phyloP scores from a whole-genome alignment of 176 grass and related monocot species.

The Chloris gayana region DNA sequence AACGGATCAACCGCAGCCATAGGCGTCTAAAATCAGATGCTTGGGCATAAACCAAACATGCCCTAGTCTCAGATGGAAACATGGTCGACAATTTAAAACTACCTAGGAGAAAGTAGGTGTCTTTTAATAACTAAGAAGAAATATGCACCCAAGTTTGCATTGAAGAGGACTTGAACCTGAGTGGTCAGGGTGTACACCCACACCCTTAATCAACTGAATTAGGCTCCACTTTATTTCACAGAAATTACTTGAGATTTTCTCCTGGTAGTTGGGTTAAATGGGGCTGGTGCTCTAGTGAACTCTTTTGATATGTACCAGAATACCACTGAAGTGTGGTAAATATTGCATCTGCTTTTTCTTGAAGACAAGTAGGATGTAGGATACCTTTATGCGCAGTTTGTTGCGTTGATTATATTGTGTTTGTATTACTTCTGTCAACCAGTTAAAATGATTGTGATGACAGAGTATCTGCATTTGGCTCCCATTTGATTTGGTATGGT shows the following conservation, averaged over 20 bases:
- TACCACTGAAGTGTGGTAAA: neutral
- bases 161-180: neutral
- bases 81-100: neutral
- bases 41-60: no score
- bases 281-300: neutral
- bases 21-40: no score
- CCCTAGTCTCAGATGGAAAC: neutral
- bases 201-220: no score
- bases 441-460: neutral
- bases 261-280: neutral
- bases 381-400: neutral
- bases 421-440: neutral
- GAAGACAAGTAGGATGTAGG: neutral
- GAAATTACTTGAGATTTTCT: slow-evolving; percentile 5
- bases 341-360: neutral
- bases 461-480: neutral
- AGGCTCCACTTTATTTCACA: no score
- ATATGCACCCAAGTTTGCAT: no score
- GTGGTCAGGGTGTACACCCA: no score
- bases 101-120: no score
- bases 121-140: no score
- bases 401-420: neutral
- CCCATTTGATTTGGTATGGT: neutral
- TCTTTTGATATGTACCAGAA: neutral
- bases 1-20: neutral